Conservation (phyloP, 352 stramenopile species). For the Pythium apleroticum region DNA sequence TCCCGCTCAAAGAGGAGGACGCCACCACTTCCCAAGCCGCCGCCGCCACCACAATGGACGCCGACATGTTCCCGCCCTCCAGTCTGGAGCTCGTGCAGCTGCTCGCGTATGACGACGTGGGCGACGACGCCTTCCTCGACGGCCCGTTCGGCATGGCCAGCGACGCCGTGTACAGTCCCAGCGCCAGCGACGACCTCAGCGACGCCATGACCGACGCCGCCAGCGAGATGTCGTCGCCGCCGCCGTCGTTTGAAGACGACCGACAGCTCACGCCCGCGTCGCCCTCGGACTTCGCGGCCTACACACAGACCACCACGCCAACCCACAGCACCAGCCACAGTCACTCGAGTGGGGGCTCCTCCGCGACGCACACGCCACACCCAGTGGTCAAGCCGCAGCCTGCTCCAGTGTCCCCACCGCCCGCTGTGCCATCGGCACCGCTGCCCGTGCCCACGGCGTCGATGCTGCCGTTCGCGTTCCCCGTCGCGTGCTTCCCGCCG, state of each 20-base stretch:
- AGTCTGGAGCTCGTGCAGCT: constrained; percentile 43
- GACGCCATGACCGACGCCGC: constrained; percentile 36
- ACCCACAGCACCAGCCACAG: not conserved
- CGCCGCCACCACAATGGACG: constrained; percentile 11
- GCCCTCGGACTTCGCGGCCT: constrained; percentile 22
- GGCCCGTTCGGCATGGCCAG: constrained; percentile 6
- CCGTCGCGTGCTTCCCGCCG: constrained; percentile 59
- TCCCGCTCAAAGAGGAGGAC: constrained; percentile 37
- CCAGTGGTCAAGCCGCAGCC: not conserved
- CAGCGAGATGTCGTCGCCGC: constrained; percentile 52
- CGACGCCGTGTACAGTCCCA: constrained; percentile 33
- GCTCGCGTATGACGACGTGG: constrained; percentile 34
- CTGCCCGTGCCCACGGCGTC: constrained; percentile 3
- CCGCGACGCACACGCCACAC: not conserved
- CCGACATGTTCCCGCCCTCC: constrained; percentile 21
- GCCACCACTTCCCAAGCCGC: constrained; percentile 28
- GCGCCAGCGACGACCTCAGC: constrained; percentile 45
- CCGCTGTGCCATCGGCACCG: constrained; percentile 2
- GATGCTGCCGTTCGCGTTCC: constrained; percentile 59
- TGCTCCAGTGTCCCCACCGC: constrained; percentile 4
- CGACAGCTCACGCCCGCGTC: constrained; percentile 21
- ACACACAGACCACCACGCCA: constrained; percentile 4
- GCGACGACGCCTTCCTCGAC: constrained; percentile 30
- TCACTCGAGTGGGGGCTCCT: not conserved
- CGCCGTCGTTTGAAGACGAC: constrained; percentile 34